Base-by-base conservation (phyloP, 139 green algal genomes). In the Picochlorum costavermella region DNA sequence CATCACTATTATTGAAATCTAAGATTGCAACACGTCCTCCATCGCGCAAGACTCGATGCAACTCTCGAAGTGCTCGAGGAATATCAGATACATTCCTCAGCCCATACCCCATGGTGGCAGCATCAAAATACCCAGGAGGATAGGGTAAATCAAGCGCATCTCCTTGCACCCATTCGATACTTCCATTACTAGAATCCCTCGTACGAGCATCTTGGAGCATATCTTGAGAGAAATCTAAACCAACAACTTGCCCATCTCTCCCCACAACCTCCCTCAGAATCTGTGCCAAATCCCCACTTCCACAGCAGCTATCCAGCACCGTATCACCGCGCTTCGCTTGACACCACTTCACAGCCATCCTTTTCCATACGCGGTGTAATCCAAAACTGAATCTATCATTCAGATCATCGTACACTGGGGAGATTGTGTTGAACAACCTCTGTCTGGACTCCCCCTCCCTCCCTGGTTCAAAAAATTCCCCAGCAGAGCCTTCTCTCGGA, bases 1-100 rank as follows among this genome's bases (percentile, higher is more conserved):
- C 90, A 73, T 25, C 53, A 73, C 79, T 56, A 50, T 97, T 93
- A 79, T 98, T 98, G 77, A 98, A 99, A 79, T 99, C 94, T 40
- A 99, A 77, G 28, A 99, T 80, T 16, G 90, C 87, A 1, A 72
- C 86, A 2, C 55, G 75, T 9, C 63, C 74, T 33, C 89, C 87
- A 28, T 85, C 86, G 60, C 70, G 77, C 26, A 98, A 72, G 49
- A 99, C 92, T 0, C 94, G 73, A n/a, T 81, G 59, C 57, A 97
- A 70, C 77, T 99, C 94, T 40, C 11, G 25, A 37, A 83, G 59
- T 4, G 77, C 74, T 3, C 44, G 14, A 0, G 74, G 78, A 10
- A 89, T 86, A 77, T 87, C 67, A 2, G 77, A 62, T 33, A 91
- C 92, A 67, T 98, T 98, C 36, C 94, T 77, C 50, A 99, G 78